Percentiles rank a stretch among this genome's conserved stretches.
phyloP scores from a whole-genome alignment of 805 yeast genomes.

The Candida golubevii region DNA sequence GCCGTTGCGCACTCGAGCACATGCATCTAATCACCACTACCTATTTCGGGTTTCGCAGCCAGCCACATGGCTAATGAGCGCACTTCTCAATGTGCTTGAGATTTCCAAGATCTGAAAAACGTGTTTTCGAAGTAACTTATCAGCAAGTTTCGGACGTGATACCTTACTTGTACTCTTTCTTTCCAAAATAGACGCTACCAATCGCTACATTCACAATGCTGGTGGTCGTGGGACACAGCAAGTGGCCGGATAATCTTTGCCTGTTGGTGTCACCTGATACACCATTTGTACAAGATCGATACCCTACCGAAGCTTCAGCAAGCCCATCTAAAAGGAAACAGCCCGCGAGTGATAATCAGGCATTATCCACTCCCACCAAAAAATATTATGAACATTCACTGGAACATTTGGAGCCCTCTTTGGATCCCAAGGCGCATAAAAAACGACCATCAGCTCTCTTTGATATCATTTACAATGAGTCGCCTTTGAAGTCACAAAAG shows the following conservation, averaged over 20 bases:
- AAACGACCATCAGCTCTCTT: conserved; percentile 12
- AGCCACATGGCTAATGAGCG: conserved; percentile 3
- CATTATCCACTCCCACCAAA: no score
- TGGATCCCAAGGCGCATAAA: neutral
- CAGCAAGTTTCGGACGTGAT: no score
- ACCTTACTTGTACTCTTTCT: no score
- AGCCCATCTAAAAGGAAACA: neutral
- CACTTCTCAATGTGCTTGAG: no score
- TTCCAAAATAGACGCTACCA: neutral
- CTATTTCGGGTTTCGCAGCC: conserved; percentile 13
- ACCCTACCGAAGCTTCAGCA: neutral
- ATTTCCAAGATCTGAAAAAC: no score
- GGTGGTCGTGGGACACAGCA: conserved; percentile 8
- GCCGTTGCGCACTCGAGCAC: neutral
- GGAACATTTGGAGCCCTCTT: no score
- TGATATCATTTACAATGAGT: conserved; percentile 12
- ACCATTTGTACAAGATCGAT: conserved; percentile 1
- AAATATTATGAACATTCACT: no score
- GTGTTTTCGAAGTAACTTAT: no score
- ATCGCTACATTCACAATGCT: conserved; percentile 6
- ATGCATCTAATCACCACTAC: conserved; percentile 3
- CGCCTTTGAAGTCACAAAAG: conserved; percentile 1
- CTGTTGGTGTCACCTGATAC: conserved; percentile 8
- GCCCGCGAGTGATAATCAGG: no score
- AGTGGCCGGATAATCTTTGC: conserved; percentile 8